A percentile compares a stretch with the other conserved stretches of the same genome.
phyloP scores from a whole-genome alignment of 768 basidiomycete species.

The Dioszegia hungarica region DNA sequence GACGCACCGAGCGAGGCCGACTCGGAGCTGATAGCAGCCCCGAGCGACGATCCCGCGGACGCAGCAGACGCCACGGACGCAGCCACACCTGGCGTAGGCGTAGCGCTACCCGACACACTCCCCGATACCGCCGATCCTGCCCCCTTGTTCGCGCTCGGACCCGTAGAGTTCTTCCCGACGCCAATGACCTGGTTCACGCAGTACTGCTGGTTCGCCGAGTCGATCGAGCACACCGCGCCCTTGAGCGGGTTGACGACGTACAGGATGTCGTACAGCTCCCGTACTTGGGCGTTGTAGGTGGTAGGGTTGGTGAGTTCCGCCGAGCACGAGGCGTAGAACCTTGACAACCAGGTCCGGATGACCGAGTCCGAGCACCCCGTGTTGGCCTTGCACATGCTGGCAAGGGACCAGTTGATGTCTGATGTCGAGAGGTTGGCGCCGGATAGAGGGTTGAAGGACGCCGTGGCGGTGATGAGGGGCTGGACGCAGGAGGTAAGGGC shows the following conservation, averaged over 20 bases:
- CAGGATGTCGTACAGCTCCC: slow-evolving; percentile 70
- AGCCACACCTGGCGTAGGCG: not conserved
- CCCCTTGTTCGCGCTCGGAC: not conserved
- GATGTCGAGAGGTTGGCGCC: slow-evolving; percentile 50
- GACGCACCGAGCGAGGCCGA: not conserved
- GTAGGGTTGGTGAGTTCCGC: slow-evolving; percentile 59
- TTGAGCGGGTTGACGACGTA: slow-evolving; percentile 66
- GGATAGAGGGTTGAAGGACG: slow-evolving; percentile 53
- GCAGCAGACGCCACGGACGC: not conserved
- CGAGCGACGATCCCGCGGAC: slow-evolving; percentile 10
- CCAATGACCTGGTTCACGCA: slow-evolving; percentile 58
- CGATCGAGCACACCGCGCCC: slow-evolving; percentile 69
- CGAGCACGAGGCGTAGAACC: slow-evolving; percentile 68
- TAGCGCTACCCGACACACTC: no score
- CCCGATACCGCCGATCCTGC: not conserved
- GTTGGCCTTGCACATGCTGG: slow-evolving; percentile 56
- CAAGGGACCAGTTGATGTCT: slow-evolving; percentile 52
- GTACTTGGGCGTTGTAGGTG: slow-evolving; percentile 53
- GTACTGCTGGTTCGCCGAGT: slow-evolving; percentile 60
- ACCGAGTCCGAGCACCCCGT: slow-evolving; percentile 50
- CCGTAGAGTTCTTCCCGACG: slow-evolving; percentile 14
- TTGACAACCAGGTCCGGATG: slow-evolving; percentile 60
- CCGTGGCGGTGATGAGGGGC: slow-evolving; percentile 55
- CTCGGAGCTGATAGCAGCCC: slow-evolving; percentile 18
- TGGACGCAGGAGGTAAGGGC: slow-evolving; percentile 52